Evolutionary conservation across 2,329 filamentous ascomycete species (phyloP).

Genomic region (Aspergillus uvarum): DNA sequence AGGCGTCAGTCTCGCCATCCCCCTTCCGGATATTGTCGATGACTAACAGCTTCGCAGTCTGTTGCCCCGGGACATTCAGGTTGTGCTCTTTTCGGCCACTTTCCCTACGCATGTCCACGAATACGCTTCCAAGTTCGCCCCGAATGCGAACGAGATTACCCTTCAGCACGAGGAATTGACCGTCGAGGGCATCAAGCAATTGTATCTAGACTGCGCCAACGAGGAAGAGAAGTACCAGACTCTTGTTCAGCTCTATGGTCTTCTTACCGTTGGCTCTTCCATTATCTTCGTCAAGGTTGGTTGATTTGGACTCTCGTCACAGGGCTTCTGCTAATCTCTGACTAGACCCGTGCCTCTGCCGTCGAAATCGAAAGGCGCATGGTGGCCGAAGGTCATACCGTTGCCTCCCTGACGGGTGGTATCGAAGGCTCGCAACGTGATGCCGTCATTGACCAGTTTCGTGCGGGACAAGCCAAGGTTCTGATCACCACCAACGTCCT

Average conservation of each 20-base stretch:
- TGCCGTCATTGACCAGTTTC: conserved; percentile 79
- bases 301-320: conserved; percentile 6
- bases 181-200: conserved; percentile 94
- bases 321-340: conserved; percentile 19
- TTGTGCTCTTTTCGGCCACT: conserved; percentile 93
- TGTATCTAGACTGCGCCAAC: conserved; percentile 89
- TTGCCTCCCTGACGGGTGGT: conserved; percentile 84
- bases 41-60: conserved; percentile 51
- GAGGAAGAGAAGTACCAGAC: conserved; percentile 83
- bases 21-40: neutral
- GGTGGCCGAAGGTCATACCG: conserved; percentile 84
- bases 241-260: conserved; percentile 87
- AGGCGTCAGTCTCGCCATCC: conserved; percentile 60
- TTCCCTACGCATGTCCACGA: conserved; percentile 81
- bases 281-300: conserved; percentile 94
- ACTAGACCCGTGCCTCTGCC: conserved; percentile 79
- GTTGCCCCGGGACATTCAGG: conserved; percentile 73
- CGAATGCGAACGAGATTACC: conserved; percentile 80
- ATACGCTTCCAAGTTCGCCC: conserved; percentile 82
- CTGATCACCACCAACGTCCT: conserved; percentile 97
- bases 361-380: conserved; percentile 82
- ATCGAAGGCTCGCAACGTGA: conserved; percentile 84
- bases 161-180: conserved; percentile 89
- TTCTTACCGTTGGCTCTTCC: conserved; percentile 95
- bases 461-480: conserved; percentile 83